Conservation (phyloP, 495 filamentous ascomycete species). For the Aspergillus wentii region DNA sequence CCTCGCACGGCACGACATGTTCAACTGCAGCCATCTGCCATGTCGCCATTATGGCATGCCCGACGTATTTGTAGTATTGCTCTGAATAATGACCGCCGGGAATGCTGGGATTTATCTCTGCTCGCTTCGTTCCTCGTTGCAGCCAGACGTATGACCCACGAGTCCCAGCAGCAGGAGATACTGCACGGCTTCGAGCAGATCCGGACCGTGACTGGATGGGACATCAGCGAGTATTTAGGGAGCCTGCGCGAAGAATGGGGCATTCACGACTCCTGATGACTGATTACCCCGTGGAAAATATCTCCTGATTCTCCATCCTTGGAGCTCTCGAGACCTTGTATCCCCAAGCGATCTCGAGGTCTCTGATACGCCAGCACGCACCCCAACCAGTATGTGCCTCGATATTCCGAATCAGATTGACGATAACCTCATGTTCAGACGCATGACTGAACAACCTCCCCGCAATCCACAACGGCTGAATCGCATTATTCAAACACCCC, state of each 20-base stretch:
- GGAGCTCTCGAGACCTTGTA: slow-evolving; percentile 18
- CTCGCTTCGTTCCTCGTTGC: slow-evolving; percentile 30
- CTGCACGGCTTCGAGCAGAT: slow-evolving; percentile 23
- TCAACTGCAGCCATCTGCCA: slow-evolving; percentile 12
- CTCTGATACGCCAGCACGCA: slow-evolving; percentile 38
- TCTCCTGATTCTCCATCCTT: background rate
- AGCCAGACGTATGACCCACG: slow-evolving; percentile 32
- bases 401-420: slow-evolving; percentile 36
- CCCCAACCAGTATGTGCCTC: slow-evolving; percentile 44
- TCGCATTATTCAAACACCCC: slow-evolving; percentile 43
- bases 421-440: slow-evolving; percentile 37
- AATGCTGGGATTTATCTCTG: slow-evolving; percentile 33
- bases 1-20: slow-evolving; percentile 24
- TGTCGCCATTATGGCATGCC: slow-evolving; percentile 34
- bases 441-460: slow-evolving; percentile 40
- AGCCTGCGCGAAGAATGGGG: slow-evolving; percentile 24
- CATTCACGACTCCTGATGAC: slow-evolving; percentile 21
- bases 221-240: slow-evolving; percentile 12
- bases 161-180: slow-evolving; percentile 29
- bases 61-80: slow-evolving; percentile 33
- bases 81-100: slow-evolving; percentile 29
- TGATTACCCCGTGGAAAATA: too few relatives aligned
- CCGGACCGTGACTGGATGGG: slow-evolving; percentile 26
- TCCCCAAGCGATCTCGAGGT: slow-evolving; percentile 42
- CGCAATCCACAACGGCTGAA: slow-evolving; percentile 47